Evolutionary conservation across 2,329 filamentous ascomycete genomes (phyloP), one percentile per base, ranked within the genome.

Genomic region (Pezicula neosporulosa): DNA sequence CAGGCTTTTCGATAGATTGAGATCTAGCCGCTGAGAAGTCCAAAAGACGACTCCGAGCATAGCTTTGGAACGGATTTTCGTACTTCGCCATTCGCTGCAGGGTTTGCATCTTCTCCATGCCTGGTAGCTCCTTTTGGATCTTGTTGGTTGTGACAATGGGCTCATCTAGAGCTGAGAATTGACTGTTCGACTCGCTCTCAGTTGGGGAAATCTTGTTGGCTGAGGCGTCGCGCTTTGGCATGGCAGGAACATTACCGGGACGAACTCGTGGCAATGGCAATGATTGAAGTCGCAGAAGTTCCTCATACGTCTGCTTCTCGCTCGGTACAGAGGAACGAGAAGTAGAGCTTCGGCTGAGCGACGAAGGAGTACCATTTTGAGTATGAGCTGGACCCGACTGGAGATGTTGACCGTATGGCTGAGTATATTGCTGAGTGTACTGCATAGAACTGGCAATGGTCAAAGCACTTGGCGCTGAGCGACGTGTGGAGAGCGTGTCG

Each of bases 91-190:
- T 53, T 48, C 63, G 53, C 41, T 66, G 63, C 18, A 66, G 51
- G 19, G 62, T 64, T 39, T 66, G 64, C 64, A 65, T 66, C 49
- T 64, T 66, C 37, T 64, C 60, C 6, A 63, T 47, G 6, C 61
- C 61, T 37, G 59, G 54, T 18, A 60, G 7, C 12, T 44, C 42
- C 10, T 44, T 44, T 13, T 5, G 46, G 36, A 10, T 48, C 52
- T 12, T 41, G 49, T 10, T 42, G 27, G 44, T 19, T 18, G 44
- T 38, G 35, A 33, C 28, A 45, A 28, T 43, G 13, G 37, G 47
- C 12, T 41, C 30, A 4, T 53, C 50, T 7, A 54, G 52, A 8
- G 49, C 54, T 7, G 50, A 30, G 12, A 33, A n/a, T 5, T 12
- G n/a, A 28, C 21, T 24, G 19, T 27, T 30, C 10, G 27, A 30